Percentiles rank a stretch among this genome's conserved stretches.
These are phyloP conservation scores for Symbiodinium pilosum DNA, from an alignment of 73 alveolate genomes.

Conservation along the genomic window DNA sequence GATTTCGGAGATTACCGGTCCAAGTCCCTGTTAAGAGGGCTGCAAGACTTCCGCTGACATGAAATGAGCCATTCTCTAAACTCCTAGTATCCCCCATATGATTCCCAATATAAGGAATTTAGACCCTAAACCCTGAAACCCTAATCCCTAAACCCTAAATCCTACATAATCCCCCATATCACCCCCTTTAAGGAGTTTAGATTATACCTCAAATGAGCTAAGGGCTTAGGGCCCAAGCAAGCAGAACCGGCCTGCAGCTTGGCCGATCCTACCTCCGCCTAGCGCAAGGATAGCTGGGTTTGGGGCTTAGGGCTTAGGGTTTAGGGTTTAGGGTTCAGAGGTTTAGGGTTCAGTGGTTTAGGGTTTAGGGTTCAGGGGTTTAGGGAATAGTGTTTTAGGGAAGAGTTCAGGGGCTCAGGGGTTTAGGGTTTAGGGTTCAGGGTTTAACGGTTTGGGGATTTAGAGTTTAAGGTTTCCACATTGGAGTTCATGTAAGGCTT, in stretches of 20 bases:
- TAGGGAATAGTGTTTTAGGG: too few relatives aligned
- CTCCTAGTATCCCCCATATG: too few relatives aligned
- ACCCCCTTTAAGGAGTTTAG: not conserved
- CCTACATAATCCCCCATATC: too few relatives aligned
- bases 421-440: not conserved
- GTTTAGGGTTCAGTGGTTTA: not conserved
- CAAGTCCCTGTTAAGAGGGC: too few relatives aligned
- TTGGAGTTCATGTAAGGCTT: too few relatives aligned
- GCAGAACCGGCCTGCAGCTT: constrained; percentile 33
- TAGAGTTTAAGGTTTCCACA: not conserved
- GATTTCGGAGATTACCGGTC: not conserved
- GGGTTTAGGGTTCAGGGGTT: not conserved
- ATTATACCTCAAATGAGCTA: not conserved
- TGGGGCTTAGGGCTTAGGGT: not conserved
- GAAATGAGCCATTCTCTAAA: not conserved
- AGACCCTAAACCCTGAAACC: not conserved
- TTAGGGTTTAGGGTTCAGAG: not conserved
- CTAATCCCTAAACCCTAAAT: not conserved
- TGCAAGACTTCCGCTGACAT: too few relatives aligned
- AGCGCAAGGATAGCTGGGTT: not conserved
- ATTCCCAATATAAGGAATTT: too few relatives aligned
- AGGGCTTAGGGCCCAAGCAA: not conserved
- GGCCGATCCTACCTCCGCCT: constrained; percentile 65
- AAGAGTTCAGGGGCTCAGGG: not conserved
- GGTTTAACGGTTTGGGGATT: not conserved